Base-by-base conservation (phyloP, 352 stramenopile species). In the Albugo laibachii region DNA sequence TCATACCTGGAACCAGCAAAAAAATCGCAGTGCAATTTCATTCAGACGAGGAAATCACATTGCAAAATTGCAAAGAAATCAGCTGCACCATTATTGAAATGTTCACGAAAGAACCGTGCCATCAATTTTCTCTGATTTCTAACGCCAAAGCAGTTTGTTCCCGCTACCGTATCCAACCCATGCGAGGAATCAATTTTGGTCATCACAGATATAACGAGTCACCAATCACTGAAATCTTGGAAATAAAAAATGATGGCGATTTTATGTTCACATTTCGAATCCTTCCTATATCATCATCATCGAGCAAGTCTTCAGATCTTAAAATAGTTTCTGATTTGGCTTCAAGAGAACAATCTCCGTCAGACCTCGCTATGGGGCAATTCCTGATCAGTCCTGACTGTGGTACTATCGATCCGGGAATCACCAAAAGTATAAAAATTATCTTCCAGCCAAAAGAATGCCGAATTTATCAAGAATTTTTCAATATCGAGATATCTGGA, bases 201-300 rank as follows among this genome's bases (percentile, higher is more conserved):
- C 73, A 87, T 3, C 57, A 95, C 48, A 88, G 81, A 46, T 97
- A 88, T 57, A 94, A 73, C 44, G 80, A 92, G 15, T 62, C 61
- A 18, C 55, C 66, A 1, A 81, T 83, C 49, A 61, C 58, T 1
- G 89, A 85, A 41, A 61, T 63, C 6, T 63, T 95, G 13, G 83
- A 96, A 54, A 71, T 97, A 40, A 77, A 75, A 40, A 97, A 97
- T 52, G 89, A 97, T 44, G 83, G 91, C 15, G 68, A 85, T 18
- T 97, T 97, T 47, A 60, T 70, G 5, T 96, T 97, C 39, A 91
- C 85, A 16, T 97, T 88, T 44, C 62, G 61, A 13, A 61, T 95
- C 2, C 53, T 55, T 13, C 15, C 53, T 13, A 41, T 31, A 4
- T 35, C 13, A 21, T 16, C 42, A 13, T 36, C 36, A 11, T 14